Percentiles rank a stretch among this genome's conserved stretches.
Conservation (phyloP, 495 filamentous ascomycete genomes). For the Neurospora sp. region DNA sequence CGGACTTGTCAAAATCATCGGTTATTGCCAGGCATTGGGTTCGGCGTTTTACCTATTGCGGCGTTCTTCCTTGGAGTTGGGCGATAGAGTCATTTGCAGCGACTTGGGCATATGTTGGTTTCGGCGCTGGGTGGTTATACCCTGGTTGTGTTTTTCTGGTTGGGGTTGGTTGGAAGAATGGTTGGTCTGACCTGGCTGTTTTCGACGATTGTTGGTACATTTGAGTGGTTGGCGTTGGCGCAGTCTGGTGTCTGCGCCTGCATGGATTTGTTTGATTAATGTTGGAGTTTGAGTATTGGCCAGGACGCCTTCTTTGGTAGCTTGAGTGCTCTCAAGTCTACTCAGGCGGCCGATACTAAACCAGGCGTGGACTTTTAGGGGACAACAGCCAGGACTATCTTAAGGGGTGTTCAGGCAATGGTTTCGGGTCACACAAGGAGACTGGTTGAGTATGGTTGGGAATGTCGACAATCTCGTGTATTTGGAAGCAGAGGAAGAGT, state of each 20-base stretch:
- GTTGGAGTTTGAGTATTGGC: neutral
- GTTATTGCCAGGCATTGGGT: neutral
- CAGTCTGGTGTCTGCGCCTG: neutral
- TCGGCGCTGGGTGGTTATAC: neutral
- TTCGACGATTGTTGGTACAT: neutral
- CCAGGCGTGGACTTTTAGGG: neutral
- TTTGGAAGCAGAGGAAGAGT: neutral
- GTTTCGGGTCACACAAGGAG: neutral
- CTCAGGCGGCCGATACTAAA: neutral
- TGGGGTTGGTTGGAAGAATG: neutral
- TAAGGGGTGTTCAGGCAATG: neutral
- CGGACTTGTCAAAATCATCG: neutral
- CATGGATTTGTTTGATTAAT: neutral
- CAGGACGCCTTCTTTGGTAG: neutral
- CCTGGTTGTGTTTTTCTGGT: neutral
- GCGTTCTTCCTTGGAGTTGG: neutral
- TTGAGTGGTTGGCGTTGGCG: neutral
- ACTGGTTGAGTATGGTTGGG: neutral
- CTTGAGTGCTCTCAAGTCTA: neutral
- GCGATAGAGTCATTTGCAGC: neutral
- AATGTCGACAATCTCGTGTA: neutral
- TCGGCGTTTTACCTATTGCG: neutral
- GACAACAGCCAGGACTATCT: neutral
- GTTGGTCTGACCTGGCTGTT: neutral
- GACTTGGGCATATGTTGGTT: neutral